These are phyloP conservation scores for Chlamydomonas urium DNA, from an alignment of 139 green algal genomes.

Conservation along the genomic window DNA sequence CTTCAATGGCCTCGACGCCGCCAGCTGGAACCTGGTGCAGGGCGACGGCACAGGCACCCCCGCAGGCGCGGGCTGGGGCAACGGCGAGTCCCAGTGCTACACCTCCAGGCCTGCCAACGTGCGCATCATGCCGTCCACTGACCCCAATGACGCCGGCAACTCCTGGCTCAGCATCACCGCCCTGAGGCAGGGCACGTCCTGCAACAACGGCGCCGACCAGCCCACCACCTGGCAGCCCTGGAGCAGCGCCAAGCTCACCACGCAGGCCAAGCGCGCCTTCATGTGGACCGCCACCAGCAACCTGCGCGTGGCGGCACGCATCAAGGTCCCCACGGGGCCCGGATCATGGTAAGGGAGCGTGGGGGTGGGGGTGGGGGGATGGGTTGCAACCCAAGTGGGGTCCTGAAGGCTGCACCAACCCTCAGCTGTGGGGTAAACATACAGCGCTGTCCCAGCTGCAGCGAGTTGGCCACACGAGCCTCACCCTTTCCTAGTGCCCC, in stretches of 20 bases:
- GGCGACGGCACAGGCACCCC: too few relatives aligned
- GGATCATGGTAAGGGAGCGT: neutral
- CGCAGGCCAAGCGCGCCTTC: neutral
- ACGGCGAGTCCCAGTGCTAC: slow-evolving; percentile 9
- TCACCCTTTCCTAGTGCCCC: too few relatives aligned
- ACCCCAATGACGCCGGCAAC: neutral
- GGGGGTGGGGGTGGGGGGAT: neutral
- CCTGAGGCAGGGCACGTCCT: neutral
- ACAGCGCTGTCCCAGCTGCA: too few relatives aligned
- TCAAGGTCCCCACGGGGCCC: too few relatives aligned
- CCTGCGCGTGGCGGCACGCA: slow-evolving; percentile 3
- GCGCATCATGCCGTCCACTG: neutral
- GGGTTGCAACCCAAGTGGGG: too few relatives aligned
- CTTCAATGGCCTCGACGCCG: too few relatives aligned
- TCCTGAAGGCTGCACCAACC: too few relatives aligned
- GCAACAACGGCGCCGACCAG: neutral
- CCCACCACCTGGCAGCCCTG: neutral
- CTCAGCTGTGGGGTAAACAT: too few relatives aligned
- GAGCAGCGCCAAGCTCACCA: slow-evolving; percentile 4
- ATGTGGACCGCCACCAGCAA: neutral
- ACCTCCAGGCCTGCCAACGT: neutral
- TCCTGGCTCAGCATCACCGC: slow-evolving; percentile 5
- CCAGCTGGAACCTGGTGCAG: too few relatives aligned
- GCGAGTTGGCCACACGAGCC: neutral
- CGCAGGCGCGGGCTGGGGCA: slow-evolving; percentile 4